Percentiles rank a stretch among this genome's conserved stretches.
Conservation (phyloP, 2,329 filamentous ascomycete species). For the Chrysoporthe puriensis region DNA sequence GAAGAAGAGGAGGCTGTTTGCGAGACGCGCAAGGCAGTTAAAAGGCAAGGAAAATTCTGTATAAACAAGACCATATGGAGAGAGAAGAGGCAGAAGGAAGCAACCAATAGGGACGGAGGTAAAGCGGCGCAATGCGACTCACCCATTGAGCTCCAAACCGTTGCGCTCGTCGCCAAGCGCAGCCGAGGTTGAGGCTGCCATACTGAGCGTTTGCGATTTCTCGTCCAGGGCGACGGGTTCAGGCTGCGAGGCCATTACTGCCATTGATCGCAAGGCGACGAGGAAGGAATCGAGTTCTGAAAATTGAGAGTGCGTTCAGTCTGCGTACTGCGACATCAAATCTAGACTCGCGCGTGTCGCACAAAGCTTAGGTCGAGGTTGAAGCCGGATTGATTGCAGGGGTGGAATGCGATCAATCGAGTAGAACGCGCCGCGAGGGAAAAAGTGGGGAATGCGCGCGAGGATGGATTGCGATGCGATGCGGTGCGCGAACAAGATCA, state of each 20-base stretch:
- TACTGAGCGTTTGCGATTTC: conserved; percentile 53
- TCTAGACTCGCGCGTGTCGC: conserved; percentile 25
- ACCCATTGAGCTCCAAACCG: conserved; percentile 56
- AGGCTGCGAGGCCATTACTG: conserved; percentile 57
- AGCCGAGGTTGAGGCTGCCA: conserved; percentile 48
- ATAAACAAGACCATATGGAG: neutral
- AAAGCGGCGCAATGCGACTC: conserved; percentile 43
- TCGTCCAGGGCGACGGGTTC: conserved; percentile 49
- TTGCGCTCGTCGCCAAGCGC: conserved; percentile 42
- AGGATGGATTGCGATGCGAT: conserved; percentile 29
- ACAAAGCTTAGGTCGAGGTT: conserved; percentile 2
- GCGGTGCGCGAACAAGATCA: conserved; percentile 20
- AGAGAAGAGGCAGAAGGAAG: neutral
- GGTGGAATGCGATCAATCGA: conserved; percentile 6
- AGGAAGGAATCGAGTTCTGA: conserved; percentile 30
- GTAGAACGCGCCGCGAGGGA: conserved; percentile 1
- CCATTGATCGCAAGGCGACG: conserved; percentile 44
- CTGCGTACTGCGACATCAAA: conserved; percentile 40
- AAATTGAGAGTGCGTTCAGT: conserved; percentile 30
- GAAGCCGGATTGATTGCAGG: conserved; percentile 3
- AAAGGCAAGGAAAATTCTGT: neutral
- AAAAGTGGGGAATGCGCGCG: conserved; percentile 19
- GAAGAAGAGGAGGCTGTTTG: neutral
- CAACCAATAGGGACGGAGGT: neutral
- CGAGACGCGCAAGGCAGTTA: neutral